Conservation (phyloP, 108 stramenopile species). For the Skeletonema marinoi region DNA sequence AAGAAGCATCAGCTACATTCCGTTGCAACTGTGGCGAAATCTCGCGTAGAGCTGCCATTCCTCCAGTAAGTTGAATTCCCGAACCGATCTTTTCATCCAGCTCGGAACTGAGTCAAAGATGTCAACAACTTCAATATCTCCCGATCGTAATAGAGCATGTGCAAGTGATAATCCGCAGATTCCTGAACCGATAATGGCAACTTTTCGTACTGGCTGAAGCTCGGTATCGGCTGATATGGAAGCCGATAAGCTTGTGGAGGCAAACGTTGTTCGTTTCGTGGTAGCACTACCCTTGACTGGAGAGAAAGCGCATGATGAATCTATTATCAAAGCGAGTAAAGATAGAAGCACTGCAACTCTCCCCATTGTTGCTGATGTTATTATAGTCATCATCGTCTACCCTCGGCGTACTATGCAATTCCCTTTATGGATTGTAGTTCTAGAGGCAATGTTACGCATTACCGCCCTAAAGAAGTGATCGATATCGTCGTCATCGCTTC, state of each 20-base stretch:
- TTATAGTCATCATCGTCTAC: too few species aligned
- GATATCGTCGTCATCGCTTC: too few species aligned
- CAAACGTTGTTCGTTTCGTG: neutral
- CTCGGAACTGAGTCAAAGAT: conserved; percentile 65
- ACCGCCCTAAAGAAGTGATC: too few species aligned
- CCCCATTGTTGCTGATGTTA: neutral
- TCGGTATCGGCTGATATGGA: neutral
- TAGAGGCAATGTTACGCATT: too few species aligned
- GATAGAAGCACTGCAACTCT: neutral
- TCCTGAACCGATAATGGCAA: conserved; percentile 57
- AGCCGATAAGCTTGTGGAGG: neutral
- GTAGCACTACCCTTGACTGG: neutral
- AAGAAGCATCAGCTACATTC: conserved; percentile 55
- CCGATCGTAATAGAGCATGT: conserved; percentile 43
- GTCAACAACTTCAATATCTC: conserved; percentile 50
- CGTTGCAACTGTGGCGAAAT: conserved; percentile 59
- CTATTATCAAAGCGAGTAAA: neutral
- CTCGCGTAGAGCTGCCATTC: conserved; percentile 55
- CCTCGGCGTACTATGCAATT: too few species aligned
- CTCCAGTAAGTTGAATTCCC: conserved; percentile 78
- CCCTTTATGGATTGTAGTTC: too few species aligned
- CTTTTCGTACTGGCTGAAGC: neutral
- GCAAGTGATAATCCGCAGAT: conserved; percentile 77
- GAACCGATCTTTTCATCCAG: conserved; percentile 54
- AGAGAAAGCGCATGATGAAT: neutral